phyloP scores from a whole-genome alignment of 495 filamentous ascomycete genomes.

The Penicillium cosmopolitanum region DNA sequence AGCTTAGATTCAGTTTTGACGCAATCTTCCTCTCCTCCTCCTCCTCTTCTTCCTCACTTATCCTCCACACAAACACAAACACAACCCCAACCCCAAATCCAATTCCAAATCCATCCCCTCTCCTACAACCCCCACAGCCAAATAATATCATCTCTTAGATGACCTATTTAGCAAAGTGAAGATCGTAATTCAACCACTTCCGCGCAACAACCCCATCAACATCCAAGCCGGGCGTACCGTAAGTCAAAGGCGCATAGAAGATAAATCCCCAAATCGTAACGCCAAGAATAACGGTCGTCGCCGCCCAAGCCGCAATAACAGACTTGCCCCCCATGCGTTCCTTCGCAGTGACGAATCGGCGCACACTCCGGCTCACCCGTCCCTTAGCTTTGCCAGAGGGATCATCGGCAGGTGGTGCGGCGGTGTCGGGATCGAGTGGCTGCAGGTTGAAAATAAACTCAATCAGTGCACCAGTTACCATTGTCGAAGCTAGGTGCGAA shows the following conservation, averaged over 20 bases:
- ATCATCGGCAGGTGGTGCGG: constrained; percentile 52
- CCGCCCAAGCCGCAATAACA: constrained; percentile 76
- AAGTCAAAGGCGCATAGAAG: constrained; percentile 94
- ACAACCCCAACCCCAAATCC: background rate
- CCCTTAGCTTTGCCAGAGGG: constrained; percentile 45
- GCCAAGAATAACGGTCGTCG: constrained; percentile 67
- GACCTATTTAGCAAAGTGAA: constrained; percentile 95
- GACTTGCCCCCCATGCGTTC: constrained; percentile 83
- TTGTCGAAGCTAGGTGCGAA: constrained; percentile 87
- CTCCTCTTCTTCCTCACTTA: background rate
- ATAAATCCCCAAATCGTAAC: constrained; percentile 78
- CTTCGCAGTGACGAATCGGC: constrained; percentile 66
- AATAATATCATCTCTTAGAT: background rate
- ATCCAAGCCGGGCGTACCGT: constrained; percentile 89
- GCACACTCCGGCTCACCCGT: constrained; percentile 22
- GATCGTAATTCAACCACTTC: constrained; percentile 96
- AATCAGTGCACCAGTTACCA: constrained; percentile 93
- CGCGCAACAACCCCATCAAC: constrained; percentile 79
- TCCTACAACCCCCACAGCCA: background rate
- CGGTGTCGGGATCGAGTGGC: constrained; percentile 54
- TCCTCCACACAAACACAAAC: background rate
- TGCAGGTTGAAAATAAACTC: constrained; percentile 96
- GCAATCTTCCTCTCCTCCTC: constrained; percentile 5
- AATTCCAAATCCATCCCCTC: background rate
- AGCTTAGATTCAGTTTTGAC: background rate